phyloP scores from a whole-genome alignment of 805 yeast species.

The Tetrapisispora iriomotensis region DNA sequence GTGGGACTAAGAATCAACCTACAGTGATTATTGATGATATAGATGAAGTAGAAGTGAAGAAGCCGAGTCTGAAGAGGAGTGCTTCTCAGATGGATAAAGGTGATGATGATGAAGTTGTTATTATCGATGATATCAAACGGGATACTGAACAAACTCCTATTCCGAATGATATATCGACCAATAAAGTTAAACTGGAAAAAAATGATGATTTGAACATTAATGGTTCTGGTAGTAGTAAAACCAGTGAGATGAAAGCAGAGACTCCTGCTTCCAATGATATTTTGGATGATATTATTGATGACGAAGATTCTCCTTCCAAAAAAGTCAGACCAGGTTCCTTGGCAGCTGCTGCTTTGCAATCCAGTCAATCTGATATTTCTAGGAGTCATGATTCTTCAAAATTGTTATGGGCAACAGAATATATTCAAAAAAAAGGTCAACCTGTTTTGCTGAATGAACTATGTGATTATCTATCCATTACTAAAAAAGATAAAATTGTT shows the following conservation, averaged over 20 bases:
- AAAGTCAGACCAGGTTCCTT: conserved; percentile 26
- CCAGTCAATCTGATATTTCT: conserved; percentile 22
- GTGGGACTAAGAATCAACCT: background rate
- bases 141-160: background rate
- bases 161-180: background rate
- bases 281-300: conserved; percentile 8
- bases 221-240: background rate
- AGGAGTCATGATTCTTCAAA: conserved; percentile 67
- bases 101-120: conserved; percentile 2
- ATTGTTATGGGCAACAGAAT: conserved; percentile 84
- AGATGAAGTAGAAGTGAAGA: conserved; percentile 6
- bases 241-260: background rate
- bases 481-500: conserved; percentile 53
- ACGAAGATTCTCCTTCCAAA: conserved; percentile 21
- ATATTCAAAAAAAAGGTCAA: conserved; percentile 57
- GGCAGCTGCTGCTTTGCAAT: conserved; percentile 26
- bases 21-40: conserved; percentile 3
- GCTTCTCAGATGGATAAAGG: conserved; percentile 13
- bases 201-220: background rate
- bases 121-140: background rate
- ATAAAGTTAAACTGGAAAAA: background rate
- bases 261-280: conserved; percentile 8
- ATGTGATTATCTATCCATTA: conserved; percentile 50
- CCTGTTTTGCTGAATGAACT: conserved; percentile 62
- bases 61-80: conserved; percentile 7